phyloP scores from a whole-genome alignment of 805 yeast species.

The Lipomyces kockii region DNA sequence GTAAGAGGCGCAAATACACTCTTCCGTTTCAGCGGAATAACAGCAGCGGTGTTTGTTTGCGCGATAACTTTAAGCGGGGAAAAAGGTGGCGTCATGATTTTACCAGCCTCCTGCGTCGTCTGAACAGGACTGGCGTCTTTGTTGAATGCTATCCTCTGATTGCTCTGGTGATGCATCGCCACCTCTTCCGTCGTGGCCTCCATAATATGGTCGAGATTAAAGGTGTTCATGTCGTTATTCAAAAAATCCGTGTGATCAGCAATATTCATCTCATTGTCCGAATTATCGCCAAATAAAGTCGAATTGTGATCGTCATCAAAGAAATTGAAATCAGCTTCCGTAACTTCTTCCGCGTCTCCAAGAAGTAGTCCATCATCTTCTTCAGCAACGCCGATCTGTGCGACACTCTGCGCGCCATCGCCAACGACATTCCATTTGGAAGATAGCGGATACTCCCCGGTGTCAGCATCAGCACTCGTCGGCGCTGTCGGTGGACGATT shows the following conservation, averaged over 20 bases:
- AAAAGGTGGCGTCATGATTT: conserved; percentile 23
- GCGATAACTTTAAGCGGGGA: conserved; percentile 31
- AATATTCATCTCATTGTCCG: conserved; percentile 36
- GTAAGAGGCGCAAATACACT: conserved; percentile 82
- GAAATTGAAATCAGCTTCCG: conserved; percentile 51
- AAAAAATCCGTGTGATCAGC: conserved; percentile 10
- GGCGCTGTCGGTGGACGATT: conserved; percentile 16
- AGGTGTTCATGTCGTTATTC: conserved; percentile 16
- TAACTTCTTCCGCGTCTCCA: conserved; percentile 47
- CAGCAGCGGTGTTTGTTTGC: conserved; percentile 36
- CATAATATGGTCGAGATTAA: conserved; percentile 15
- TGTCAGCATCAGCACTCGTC: conserved; percentile 9
- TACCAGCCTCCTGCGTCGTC: not conserved
- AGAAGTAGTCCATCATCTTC: conserved; percentile 37
- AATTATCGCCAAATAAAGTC: conserved; percentile 20
- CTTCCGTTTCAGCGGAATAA: conserved; percentile 42
- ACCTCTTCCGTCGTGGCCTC: conserved; percentile 11
- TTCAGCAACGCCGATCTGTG: not conserved
- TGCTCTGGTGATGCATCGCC: not conserved
- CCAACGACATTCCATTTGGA: conserved; percentile 23
- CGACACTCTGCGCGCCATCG: conserved; percentile 7
- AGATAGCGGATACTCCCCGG: conserved; percentile 14
- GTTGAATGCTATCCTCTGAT: not conserved
- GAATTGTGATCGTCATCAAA: conserved; percentile 44
- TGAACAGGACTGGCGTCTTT: not conserved